Base-by-base conservation (phyloP, 371 early-diverging fungal genomes). In the Mucor mucedo region DNA sequence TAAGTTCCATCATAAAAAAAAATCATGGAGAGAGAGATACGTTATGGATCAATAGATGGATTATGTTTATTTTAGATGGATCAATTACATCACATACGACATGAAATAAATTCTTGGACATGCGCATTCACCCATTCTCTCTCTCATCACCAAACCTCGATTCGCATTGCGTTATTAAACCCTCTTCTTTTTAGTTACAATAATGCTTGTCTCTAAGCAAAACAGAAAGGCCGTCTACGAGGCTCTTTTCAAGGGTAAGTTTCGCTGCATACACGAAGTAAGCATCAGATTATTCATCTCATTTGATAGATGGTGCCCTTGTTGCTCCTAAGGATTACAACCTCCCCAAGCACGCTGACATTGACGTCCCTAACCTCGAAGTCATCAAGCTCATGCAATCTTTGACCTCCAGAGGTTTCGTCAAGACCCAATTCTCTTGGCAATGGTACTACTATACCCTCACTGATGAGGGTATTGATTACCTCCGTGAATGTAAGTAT, bases 331-430 rank as follows among this genome's bases (percentile, higher is more conserved):
- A 98, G 91, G 97, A 98, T 89, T 96, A 83, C 90, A 93, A 97
- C 82, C 87, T 89, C 48, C 87, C 93, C 78, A 92, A 92, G 85
- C 98, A 98, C 89, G 79, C 84, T 65, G 96, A 97, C 69, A 86
- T 98, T 72, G 88, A 91, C 68, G 97, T 99, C 58, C 93, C 96
- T 70, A 98, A 99, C 91, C 87, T 98, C 53, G 90, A 98, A 79
- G 99, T 98, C 78, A 95, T 98, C 91, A 99, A 98, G 91, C 92
- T 97, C 63, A 87, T 97, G 75, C 97, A 96, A 88, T 95, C 95
- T 63, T 88, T 98, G 79, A 84, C 88, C 79, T 98, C 98, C 71
- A 91, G 89, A 76, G 96, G 95, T 72, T 91, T 80, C 66, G 97
- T 98, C 83, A 94, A 90, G 85, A 93, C 93, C 71, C 92, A 90